Conservation (phyloP, 495 filamentous ascomycete genomes). For the Friedmanniomyces endolithicus region DNA sequence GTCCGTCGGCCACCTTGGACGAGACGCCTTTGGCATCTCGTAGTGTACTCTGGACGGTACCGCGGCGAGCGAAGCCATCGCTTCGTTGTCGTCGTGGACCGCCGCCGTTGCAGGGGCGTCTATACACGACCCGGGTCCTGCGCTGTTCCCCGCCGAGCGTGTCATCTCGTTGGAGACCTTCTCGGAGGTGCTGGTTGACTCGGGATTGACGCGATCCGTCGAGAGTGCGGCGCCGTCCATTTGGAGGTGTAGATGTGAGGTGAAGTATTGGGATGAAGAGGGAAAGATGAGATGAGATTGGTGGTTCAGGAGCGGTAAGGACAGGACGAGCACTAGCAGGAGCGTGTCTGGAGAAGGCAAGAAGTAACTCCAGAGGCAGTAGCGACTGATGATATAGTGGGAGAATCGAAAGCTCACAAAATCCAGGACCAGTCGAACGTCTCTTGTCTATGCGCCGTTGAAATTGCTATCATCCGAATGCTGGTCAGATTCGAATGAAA, state of each 20-base stretch:
- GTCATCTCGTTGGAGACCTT: background rate
- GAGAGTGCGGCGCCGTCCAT: background rate
- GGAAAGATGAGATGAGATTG: too few species aligned
- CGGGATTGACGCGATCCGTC: background rate
- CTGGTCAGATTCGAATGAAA: too few species aligned
- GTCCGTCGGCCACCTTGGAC: constrained; percentile 29
- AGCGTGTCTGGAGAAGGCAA: too few species aligned
- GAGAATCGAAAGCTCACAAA: too few species aligned
- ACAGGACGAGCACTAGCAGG: too few species aligned
- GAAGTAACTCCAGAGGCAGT: too few species aligned
- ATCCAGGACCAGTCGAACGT: too few species aligned
- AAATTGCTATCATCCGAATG: too few species aligned
- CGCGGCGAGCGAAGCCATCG: background rate
- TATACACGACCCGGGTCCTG: background rate
- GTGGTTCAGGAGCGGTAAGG: too few species aligned
- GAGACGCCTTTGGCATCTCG: constrained; percentile 21
- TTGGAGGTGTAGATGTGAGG: background rate
- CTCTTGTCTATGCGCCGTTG: too few species aligned
- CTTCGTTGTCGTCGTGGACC: background rate
- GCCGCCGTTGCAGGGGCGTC: background rate
- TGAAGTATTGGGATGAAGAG: background rate
- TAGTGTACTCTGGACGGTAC: background rate
- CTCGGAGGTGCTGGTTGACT: background rate
- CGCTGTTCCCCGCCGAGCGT: background rate
- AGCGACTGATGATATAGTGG: too few species aligned